Conservation (phyloP, 2,329 filamentous ascomycete genomes). For the Proliferodiscus dingleyae region DNA sequence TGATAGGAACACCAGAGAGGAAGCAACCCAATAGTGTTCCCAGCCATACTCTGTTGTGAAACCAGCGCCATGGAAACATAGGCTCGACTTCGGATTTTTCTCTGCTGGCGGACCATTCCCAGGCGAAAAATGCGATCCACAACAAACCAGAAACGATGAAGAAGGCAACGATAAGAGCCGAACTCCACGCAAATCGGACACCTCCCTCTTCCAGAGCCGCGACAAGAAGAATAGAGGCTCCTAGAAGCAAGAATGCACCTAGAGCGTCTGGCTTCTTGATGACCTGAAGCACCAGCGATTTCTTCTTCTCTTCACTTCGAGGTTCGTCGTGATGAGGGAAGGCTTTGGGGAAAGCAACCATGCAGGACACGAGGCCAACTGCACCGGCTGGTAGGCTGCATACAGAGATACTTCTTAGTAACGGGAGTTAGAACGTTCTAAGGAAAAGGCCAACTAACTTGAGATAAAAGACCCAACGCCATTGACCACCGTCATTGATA, state of each 20-base stretch:
- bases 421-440: not conserved
- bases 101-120: not conserved
- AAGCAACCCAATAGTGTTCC: slow-evolving; percentile 1
- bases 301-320: not conserved
- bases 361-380: not conserved
- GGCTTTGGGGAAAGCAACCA: not conserved
- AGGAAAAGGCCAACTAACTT: no score
- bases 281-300: no score
- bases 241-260: not conserved
- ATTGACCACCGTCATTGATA: not conserved
- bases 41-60: not conserved
- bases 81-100: not conserved
- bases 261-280: not conserved
- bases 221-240: slow-evolving; percentile 1
- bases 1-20: no score
- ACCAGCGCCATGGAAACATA: slow-evolving; percentile 1
- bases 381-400: not conserved
- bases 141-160: not conserved
- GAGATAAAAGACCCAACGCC: slow-evolving; percentile 2
- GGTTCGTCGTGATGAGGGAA: not conserved
- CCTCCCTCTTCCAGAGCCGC: not conserved
- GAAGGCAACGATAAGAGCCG: not conserved
- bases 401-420: not conserved
- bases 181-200: not conserved
- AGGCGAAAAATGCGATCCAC: not conserved